Evolutionary conservation across 768 basidiomycete genomes (phyloP), one percentile per base, ranked within the genome.

Genomic region (Hysterangium stoloniferum): DNA sequence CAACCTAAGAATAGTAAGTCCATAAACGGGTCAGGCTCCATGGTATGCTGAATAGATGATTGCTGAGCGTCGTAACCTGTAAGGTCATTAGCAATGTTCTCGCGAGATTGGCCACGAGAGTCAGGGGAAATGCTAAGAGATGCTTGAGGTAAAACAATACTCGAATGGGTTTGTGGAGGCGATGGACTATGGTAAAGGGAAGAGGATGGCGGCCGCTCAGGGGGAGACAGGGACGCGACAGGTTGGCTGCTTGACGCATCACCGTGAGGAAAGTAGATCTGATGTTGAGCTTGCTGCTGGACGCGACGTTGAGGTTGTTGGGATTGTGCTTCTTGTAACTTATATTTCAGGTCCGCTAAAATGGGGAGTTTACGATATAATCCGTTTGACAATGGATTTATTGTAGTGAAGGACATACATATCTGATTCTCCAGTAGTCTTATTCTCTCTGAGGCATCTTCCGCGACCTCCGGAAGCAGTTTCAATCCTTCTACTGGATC

Each of bases 401-500:
- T 35, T 9, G 9, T 22, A 20, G 37, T 42, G 13, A 24, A 29
- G 2, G 22, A 60, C 75, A 56, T 62, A 87, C 88, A 71, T 56
- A 91, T 81, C 70, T 90, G 79, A 52, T 80, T 79, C 64, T 91
- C 88, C 15, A 91, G 69, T 35, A 81, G 74, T 52, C 75, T 77
- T 52, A 91, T 87, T 63, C 83, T 86, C 54, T 87, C 84, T 11
- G 78, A 58, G n/a, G 86, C 86, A 64, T 90, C 84, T 19, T 57
- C 54, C 17, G 50, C 37, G 11, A 76, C 79, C 53, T 89, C 85
- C 43, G 86, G 77, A 19, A 84, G 82, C 33, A 91, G 75, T 6
- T 79, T 73, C 32, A 90, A 64, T 15, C 88, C 89, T 63, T 91
- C 88, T 13, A 90, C 81, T 2, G 87, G 88, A 65, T 92, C 88